Evolutionary conservation across 106 monocot genomes (phyloP), one percentile per base, ranked within the genome.

Genomic region (Acorus gramineus): DNA sequence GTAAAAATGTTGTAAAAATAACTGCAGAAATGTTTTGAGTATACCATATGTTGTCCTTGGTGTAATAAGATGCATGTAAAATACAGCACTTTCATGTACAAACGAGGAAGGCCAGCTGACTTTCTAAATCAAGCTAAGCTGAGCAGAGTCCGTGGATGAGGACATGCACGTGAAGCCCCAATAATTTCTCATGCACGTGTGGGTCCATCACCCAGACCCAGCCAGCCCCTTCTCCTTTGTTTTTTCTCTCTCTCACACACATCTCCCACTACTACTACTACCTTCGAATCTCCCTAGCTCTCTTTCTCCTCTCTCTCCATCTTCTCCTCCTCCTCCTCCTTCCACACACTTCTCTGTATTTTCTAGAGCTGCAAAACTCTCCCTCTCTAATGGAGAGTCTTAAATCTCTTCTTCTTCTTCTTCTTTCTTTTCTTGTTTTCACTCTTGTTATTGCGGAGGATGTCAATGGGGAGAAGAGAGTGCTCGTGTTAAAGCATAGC

Each of bases 91-190:
- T 28, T 28, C 28, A 28, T 28, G 1, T 28, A 28, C 28, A 28
- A 28, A 28, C 28, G 28, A 28, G 28, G 28, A 28, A 28, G 28
- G 28, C 28, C 28, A 47, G 62, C 53, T 7, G 11, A 61, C 61
- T 47, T 61, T 47, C 61, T 11, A 47, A 2, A 8, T 45, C 28
- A 28, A 28, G 28, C 28, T 28, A 28, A 28, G 28, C 28, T 28
- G 28, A 28, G 28, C 28, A 28, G 28, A 0, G 28, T 28, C 28
- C 10, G 42, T 46, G 47, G 10, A 12, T 42, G 46, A 52, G 64
- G 14, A 57, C 68, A 68, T 67, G 61, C 77, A 78, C 67, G 77
- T 78, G 77, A 78, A 72, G 13, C 66, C 7, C 62, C 77, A 78
- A 72, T 72, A 67, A 78, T 72, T 78, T 58, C 46, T 64, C 76